Evolutionary conservation across 2,329 filamentous ascomycete genomes (phyloP).

Genomic region (Neofusicoccum parvum): DNA sequence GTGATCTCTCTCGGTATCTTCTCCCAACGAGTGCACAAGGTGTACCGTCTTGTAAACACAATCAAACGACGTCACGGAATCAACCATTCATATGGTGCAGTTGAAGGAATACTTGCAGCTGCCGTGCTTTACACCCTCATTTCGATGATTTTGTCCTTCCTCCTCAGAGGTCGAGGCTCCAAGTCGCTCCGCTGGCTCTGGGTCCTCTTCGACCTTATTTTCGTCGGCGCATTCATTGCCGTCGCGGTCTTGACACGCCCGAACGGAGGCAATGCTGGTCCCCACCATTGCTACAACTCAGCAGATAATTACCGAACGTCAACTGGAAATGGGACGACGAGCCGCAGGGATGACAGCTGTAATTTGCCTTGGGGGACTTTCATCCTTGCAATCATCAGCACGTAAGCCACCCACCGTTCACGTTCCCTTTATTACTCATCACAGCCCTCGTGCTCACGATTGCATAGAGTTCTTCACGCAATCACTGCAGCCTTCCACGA

Average conservation of each 20-base stretch:
- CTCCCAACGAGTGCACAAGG: conserved; percentile 44
- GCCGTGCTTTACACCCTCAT: conserved; percentile 48
- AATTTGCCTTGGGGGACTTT: conserved; percentile 48
- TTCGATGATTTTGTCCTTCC: conserved; percentile 37
- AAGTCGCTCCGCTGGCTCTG: conserved; percentile 43
- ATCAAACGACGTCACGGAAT: conserved; percentile 33
- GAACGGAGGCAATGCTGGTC: conserved; percentile 37
- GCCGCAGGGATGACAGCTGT: conserved; percentile 34
- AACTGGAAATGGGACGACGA: conserved; percentile 25
- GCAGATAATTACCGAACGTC: background rate
- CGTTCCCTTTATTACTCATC: too few relatives aligned
- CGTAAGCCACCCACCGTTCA: conserved; percentile 37
- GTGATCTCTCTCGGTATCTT: conserved; percentile 48
- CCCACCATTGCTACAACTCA: conserved; percentile 34
- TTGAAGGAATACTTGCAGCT: conserved; percentile 50
- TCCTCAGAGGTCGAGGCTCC: conserved; percentile 35
- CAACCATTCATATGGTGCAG: conserved; percentile 40
- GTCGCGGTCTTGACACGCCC: conserved; percentile 46
- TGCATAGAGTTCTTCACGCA: conserved; percentile 43
- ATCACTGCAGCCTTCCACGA: conserved; percentile 47
- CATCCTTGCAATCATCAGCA: conserved; percentile 48
- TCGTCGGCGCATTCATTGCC: conserved; percentile 40
- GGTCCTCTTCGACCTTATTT: conserved; percentile 41
- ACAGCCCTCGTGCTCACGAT: background rate
- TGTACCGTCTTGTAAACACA: conserved; percentile 41